phyloP scores from a whole-genome alignment of 192 early-diverging fungal genomes.

The Coemansia sp. region DNA sequence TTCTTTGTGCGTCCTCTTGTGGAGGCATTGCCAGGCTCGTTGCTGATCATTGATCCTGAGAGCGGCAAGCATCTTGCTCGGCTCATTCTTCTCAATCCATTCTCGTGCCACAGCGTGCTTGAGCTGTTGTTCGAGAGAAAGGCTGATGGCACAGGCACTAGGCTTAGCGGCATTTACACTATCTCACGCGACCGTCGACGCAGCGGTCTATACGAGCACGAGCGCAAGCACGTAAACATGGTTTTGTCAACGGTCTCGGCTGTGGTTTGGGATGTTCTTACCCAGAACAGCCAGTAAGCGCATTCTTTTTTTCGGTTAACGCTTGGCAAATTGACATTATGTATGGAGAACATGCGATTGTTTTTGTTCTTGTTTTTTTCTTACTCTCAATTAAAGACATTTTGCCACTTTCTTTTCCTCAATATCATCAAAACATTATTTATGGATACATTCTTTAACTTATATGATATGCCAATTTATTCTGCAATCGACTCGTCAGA shows the following conservation, averaged over 20 bases:
- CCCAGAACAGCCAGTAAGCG: constrained; percentile 4
- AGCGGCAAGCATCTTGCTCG: constrained; percentile 32
- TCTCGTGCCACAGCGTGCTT: constrained; percentile 40
- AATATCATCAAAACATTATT: no score
- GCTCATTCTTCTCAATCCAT: constrained; percentile 51
- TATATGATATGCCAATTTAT: not conserved
- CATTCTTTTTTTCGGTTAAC: not conserved
- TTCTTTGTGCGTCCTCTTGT: constrained; percentile 34
- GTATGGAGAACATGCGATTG: not conserved
- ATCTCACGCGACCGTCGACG: constrained; percentile 36
- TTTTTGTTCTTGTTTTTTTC: not conserved
- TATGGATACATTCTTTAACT: no score
- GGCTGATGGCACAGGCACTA: constrained; percentile 19
- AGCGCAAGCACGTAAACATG: constrained; percentile 55
- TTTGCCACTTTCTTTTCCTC: not conserved
- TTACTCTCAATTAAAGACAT: not conserved
- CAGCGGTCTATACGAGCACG: constrained; percentile 47
- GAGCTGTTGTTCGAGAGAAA: constrained; percentile 47
- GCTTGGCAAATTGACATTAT: not conserved
- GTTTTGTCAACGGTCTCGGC: constrained; percentile 52
- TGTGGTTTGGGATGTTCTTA: constrained; percentile 45
- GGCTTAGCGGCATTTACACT: constrained; percentile 33
- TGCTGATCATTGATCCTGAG: constrained; percentile 43
- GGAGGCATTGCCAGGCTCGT: constrained; percentile 37
- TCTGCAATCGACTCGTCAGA: constrained; percentile 14